Base-by-base conservation (phyloP, 176 grass and related monocot species). In the Hyparrhenia diplandra region DNA sequence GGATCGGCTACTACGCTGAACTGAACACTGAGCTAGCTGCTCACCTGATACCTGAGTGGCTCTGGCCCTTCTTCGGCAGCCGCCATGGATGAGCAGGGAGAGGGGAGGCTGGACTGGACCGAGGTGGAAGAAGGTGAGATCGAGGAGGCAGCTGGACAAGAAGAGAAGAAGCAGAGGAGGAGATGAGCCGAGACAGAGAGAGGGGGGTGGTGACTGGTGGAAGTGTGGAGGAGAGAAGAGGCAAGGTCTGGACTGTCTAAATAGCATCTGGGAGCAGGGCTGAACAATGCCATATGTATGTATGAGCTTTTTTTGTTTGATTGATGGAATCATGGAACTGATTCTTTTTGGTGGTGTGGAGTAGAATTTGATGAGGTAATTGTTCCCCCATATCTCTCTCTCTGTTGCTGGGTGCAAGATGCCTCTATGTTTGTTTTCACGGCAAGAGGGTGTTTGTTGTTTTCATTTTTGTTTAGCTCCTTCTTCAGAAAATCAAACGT, bases 21-120 rank as follows among this genome's bases (percentile, higher is more conserved):
- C n/a, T n/a, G 7, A 64, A 23, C 43, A 47, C 32, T 1, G 43
- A 9, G 8, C 64, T 27, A 83, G 69, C 8, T 18, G 18, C 62
- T 59, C 75, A 98, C 95, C 90, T 98, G 95, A 24, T 98, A 98
- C 46, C 75, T 88, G 4, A 98, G 90, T 64, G 95, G 81, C 63
- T 93, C 86, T 40, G 79, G 67, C 9, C 84, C 84, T 86, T 87
- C 86, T 89, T 89, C 90, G 69, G 75, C 18, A 17, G 64, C 85
- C 57, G 92, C 88, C 95, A 98, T 98, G 83, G 17, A 13, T 24
- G 18, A 55, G 47, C 47, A 37, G 20, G 4, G 13, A 3, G n/a
- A 9, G 13, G n/a, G n/a, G 28, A 2, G 2, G 32, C 32, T 0
- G 37, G 17, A 18, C 69, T 27, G 25, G 30, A 17, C 3, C 41